Evolutionary conservation across 768 basidiomycete species (phyloP), one percentile per base, ranked within the genome.

Genomic region (Thelephora aurantiotincta): DNA sequence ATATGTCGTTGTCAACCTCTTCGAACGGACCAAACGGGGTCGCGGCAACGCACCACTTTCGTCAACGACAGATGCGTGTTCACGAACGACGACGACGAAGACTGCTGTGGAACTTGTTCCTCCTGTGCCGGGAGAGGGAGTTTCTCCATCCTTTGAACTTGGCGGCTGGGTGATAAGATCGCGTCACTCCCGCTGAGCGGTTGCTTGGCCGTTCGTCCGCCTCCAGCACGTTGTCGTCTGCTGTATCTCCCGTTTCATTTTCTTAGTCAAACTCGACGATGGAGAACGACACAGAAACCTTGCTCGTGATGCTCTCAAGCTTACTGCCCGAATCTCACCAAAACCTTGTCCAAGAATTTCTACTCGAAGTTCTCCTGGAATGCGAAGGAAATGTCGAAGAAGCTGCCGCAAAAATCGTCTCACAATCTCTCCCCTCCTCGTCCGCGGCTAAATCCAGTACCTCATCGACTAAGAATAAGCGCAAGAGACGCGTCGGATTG

Each of bases 241-340:
- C 38, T 41, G 16, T 14, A 41, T 26, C 20, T 19, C 11, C 26
- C 16, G 12, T 26, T n/a, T 46, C 26, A 35, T 38, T 18, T 64
- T 65, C 62, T 4, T 4, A 30, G 26, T 30, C 26, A 4, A 30
- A 30, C 26, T 30, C 26, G 26, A 30, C 9, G 53, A 46, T 6
- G 57, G 53, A 26, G 43, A 35, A 7, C 42, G 81, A 84, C 61
- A 88, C 81, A 0, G 85, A 88, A 26, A 75, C 67, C 6, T 67
- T 86, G 33, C 65, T 88, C 37, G 82, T 75, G 9, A 64, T 84
- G 48, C 74, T 85, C n/a, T 63, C 68, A 13, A 85, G 82, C 57
- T 63, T 83, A 12, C 59, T 85, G 13, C 48, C 60, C 50, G 43
- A 52, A 35, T 59, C 59, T 46, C 51, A 53, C 12, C 60, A 66